Conservation (phyloP, 1,139 yeast species). For the Insectozyma bohioensis region DNA sequence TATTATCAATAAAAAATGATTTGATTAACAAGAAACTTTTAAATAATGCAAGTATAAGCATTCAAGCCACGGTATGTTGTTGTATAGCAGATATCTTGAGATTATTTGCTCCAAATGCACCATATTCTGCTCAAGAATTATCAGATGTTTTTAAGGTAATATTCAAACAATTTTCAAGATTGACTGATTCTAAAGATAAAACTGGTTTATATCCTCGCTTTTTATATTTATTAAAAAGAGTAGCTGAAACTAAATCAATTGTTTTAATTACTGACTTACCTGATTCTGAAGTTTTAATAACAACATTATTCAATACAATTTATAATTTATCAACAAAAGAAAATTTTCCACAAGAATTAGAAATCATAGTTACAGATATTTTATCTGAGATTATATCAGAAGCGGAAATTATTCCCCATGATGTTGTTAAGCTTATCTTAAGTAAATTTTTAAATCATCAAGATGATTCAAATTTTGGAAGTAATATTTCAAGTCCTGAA, state of each 20-base stretch:
- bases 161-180: conserved; percentile 57
- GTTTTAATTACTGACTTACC: conserved; percentile 77
- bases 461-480: conserved; percentile 13
- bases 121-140: conserved; percentile 66
- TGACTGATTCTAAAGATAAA: conserved; percentile 49
- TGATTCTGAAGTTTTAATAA: conserved; percentile 55
- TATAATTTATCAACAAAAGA: conserved; percentile 48
- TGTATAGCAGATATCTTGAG: conserved; percentile 76
- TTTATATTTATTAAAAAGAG: conserved; percentile 61
- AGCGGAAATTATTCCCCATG: conserved; percentile 63
- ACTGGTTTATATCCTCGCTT: conserved; percentile 63
- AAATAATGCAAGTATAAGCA: conserved; percentile 63
- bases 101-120: conserved; percentile 89
- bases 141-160: conserved; percentile 63
- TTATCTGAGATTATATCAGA: conserved; percentile 79
- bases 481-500: conserved; percentile 49
- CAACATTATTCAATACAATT: conserved; percentile 57
- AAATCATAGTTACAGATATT: conserved; percentile 63
- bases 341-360: conserved; percentile 47
- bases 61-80: conserved; percentile 71
- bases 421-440: conserved; percentile 62
- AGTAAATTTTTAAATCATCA: conserved; percentile 40
- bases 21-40: conserved; percentile 60
- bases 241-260: conserved; percentile 79
- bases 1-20: conserved; percentile 36